Evolutionary conservation across 169 alveolate genomes (phyloP).

Genomic region (Amoebophrya sp.): DNA sequence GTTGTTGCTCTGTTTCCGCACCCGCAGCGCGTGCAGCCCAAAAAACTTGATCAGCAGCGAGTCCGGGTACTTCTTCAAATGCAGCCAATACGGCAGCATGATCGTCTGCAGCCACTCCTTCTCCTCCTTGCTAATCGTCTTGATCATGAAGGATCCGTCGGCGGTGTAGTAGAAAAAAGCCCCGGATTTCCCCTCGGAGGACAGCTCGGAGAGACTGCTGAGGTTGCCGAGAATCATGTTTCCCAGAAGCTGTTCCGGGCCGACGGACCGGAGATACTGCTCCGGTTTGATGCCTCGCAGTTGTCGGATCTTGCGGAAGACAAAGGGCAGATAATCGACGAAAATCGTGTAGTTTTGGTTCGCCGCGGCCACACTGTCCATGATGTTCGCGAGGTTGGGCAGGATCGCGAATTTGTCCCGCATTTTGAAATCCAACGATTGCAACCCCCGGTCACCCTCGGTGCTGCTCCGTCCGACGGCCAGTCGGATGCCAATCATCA

Average conservation of each 20-base stretch:
- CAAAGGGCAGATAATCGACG: slow-evolving; percentile 90
- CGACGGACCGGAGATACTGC: slow-evolving; percentile 75
- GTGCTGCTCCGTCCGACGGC: slow-evolving; percentile 49
- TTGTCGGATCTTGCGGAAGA: slow-evolving; percentile 80
- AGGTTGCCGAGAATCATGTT: slow-evolving; percentile 91
- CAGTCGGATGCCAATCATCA: slow-evolving; percentile 56
- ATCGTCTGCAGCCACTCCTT: too few relatives aligned
- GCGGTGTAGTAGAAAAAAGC: slow-evolving; percentile 90
- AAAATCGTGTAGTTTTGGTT: slow-evolving; percentile 47
- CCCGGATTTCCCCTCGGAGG: slow-evolving; percentile 92
- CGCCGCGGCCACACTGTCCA: neutral
- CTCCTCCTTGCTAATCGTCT: slow-evolving; percentile 45
- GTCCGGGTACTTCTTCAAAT: slow-evolving; percentile 55
- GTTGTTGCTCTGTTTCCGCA: slow-evolving; percentile 50
- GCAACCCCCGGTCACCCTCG: slow-evolving; percentile 49
- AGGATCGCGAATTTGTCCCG: slow-evolving; percentile 54
- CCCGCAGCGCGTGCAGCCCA: slow-evolving; percentile 83
- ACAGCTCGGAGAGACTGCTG: slow-evolving; percentile 81
- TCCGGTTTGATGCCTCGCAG: slow-evolving; percentile 76
- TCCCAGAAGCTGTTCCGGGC: slow-evolving; percentile 56
- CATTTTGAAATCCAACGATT: slow-evolving; percentile 52
- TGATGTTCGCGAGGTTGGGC: slow-evolving; percentile 43
- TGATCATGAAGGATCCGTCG: slow-evolving; percentile 53
- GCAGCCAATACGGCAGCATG: neutral
- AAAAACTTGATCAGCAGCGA: slow-evolving; percentile 68